Evolutionary conservation across 352 stramenopile species (phyloP), one percentile per base, ranked within the genome.

Genomic region (Phytopythium delawarense): DNA sequence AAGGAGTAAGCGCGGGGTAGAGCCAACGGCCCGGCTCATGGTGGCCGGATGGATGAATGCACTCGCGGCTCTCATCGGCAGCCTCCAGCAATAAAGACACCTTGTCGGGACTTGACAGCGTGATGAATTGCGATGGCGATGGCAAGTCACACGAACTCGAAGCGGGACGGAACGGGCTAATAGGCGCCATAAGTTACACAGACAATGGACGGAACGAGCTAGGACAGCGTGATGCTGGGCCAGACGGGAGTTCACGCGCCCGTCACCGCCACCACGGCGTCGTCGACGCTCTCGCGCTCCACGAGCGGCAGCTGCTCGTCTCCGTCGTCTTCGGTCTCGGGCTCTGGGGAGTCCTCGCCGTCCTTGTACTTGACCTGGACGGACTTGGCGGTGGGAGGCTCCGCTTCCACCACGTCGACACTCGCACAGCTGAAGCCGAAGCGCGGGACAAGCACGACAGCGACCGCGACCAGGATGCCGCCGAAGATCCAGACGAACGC

Each of bases 1-100:
- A 96, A 94, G 72, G 75, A 87, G 40, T 92, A 91, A 64, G 51
- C 15, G 5, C 15, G 57, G 23, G 49, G 20, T 48, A 28, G 51
- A 54, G 23, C 4, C 45, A 49, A 12, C 2, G 7, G 21, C 9
- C n/a, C 4, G 9, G n/a, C 9, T n/a, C 48, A 28, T 4, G 28
- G 5, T 21, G 21, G 46, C 18, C 55, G 49, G 60, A 57, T n/a
- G 21, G 39, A 30, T 61, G 49, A 53, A 57, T 20, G 54, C 32
- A 25, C 8, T 62, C 42, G 40, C 16, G 40, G 16, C 16, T 8
- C n/a, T 45, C 40, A 21, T 21, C 16, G 5, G 15, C 8, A 21
- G 40, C 40, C 21, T 49, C 16, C 42, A 49, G 16, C 20, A 23
- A 49, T 49, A 25, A 49, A 49, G 7, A 21, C 7, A 49, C 42